Evolutionary conservation across 345 rosid species (phyloP).

Genomic region (Eucalyptus victrix): DNA sequence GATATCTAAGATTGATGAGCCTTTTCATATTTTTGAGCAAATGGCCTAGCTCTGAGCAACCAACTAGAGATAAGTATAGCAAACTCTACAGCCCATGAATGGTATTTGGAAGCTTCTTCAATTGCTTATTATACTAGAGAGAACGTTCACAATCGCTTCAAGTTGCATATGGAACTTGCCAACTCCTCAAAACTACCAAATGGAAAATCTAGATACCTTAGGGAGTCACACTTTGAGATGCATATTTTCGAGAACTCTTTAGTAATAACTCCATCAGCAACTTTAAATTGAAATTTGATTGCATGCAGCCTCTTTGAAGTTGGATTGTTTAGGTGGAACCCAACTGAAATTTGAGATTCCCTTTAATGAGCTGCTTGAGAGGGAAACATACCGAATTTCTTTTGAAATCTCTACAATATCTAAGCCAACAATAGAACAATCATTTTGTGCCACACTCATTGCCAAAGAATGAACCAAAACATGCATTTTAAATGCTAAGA

Average conservation of each 20-base stretch:
- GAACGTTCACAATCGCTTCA: background rate
- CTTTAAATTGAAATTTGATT: background rate
- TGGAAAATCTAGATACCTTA: background rate
- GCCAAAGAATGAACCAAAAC: background rate
- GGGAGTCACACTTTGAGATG: background rate
- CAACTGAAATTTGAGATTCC: background rate
- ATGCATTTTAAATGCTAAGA: background rate
- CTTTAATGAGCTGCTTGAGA: background rate
- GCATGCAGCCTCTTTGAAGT: background rate
- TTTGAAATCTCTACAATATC: background rate
- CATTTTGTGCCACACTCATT: background rate
- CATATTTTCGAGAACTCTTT: background rate
- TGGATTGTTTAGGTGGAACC: background rate
- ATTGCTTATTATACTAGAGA: no score
- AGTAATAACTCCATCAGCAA: background rate
- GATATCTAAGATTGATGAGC: background rate
- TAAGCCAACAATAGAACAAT: background rate
- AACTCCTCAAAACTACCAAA: background rate
- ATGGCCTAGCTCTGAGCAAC: background rate
- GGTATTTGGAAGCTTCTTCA: background rate
- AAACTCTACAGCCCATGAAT: accelerated
- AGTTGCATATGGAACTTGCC: background rate
- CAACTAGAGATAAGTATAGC: background rate
- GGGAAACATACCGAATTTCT: background rate
- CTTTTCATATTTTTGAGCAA: no score